phyloP scores from a whole-genome alignment of 345 rosid species.

The Euphorbia tirucalli region DNA sequence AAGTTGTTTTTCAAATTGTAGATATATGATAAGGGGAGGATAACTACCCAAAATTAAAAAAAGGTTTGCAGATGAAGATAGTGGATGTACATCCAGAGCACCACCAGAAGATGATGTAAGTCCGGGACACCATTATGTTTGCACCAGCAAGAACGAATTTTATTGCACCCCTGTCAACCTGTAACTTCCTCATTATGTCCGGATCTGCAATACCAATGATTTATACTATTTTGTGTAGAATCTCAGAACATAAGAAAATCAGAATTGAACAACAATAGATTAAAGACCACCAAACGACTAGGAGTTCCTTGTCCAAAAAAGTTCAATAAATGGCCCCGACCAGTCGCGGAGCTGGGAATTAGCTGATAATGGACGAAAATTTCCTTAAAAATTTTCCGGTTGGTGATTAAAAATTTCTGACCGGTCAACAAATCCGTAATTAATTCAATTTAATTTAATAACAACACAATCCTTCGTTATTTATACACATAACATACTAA shows the following conservation, averaged over 20 bases:
- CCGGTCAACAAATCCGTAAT: too few species aligned
- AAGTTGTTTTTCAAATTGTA: too few species aligned
- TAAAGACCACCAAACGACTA: not conserved
- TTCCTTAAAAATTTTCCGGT: too few species aligned
- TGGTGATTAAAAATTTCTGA: too few species aligned
- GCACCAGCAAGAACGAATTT: conserved; percentile 96
- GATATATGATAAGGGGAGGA: too few species aligned
- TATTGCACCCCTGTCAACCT: conserved; percentile 97
- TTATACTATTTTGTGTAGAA: not conserved
- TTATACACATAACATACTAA: too few species aligned
- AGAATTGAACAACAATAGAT: not conserved
- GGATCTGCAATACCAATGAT: conserved; percentile 51
- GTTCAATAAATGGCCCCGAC: not conserved
- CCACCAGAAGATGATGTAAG: conserved; percentile 99
- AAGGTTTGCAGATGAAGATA: too few species aligned
- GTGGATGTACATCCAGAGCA: conserved; percentile 81
- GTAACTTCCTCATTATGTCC: conserved; percentile 85
- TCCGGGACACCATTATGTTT: conserved; percentile 99
- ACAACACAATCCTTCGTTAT: too few species aligned
- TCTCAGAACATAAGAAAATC: not conserved
- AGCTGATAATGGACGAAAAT: too few species aligned
- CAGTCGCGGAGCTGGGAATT: too few species aligned
- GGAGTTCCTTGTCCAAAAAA: not conserved
- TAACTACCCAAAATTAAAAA: too few species aligned
- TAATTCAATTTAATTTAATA: too few species aligned